Evolutionary conservation across 2,329 filamentous ascomycete species (phyloP), one percentile per base, ranked within the genome.

Genomic region (Rhynchosporium agropyri): DNA sequence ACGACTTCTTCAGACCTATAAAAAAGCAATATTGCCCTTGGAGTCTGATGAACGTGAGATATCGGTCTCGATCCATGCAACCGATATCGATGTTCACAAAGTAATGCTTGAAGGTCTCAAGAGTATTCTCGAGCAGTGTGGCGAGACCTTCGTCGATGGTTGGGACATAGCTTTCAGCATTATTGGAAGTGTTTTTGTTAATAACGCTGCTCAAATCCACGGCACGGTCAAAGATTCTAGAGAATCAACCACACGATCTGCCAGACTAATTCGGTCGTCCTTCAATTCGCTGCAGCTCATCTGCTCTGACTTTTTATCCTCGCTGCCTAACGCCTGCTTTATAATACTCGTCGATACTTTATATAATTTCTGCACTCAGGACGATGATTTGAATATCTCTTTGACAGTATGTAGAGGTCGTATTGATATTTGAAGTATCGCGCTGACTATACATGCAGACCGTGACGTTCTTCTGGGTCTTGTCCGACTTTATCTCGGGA

Each of bases 391-490:
- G 43, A 99, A 99, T 70, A 96, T 98, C 71, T 94, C 94, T 0
- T 80, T 99, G 31, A 98, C 95, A 40, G 89, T 91, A 80, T 76
- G 84, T 75, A 6, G 43, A 51, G 7, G 26, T 4, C 3, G 12
- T 36, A 38, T 26, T 28, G 9, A 20, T 28, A 49, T 67, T 26
- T 67, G 42, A 71, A 59, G 60, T 36, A 36, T 20, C 20, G 42
- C 42, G 58, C 70, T 60, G 54, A 69, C 53, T 57, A 64, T 43
- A 33, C 40, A 54, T 28, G 8, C 57, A 91, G 85, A 95, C 93
- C 0, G 91, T 97, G 8, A 97, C 94, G 0, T 95, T 96, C 73
- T 96, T 97, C 75, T 97, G 93, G 92, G 93, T 94, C 60, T 84
- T 97, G 7, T 97, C 94, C 0, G 93, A 97, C 75, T 95, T 93